Evolutionary conservation across 208 protist genomes (phyloP), one percentile per base, ranked within the genome.

Genomic region (Trypanosoma lewisi): DNA sequence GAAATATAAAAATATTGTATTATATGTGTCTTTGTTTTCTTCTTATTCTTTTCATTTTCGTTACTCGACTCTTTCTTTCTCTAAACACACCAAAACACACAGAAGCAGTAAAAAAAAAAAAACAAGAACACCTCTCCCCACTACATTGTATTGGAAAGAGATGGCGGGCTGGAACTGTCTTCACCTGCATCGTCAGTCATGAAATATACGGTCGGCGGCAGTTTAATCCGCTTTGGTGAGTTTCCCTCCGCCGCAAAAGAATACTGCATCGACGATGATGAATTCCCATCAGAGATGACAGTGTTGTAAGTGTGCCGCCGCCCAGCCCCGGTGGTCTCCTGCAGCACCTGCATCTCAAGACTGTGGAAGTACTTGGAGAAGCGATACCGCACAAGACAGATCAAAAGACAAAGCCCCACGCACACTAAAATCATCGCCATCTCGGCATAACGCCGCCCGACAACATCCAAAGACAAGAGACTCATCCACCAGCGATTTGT

Each of bases 281-380:
- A 23, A 14, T 21, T n/a, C 16, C 42, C 17, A 14, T n/a, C n/a
- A 14, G 16, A 19, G 17, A 3, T 31, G 9, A 12, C 31, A 2
- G 25, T 3, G 25, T 52, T 17, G 7, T 2, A 11, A 23, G n/a
- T 1, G 1, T 28, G 19, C 12, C 3, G 8, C 16, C 4, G 27
- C 4, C 23, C 48, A 31, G 48, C 14, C 3, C 8, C 23, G 17
- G 7, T 31, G 19, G 3, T 28, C 5, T 41, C 11, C 48, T 42
- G 47, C 33, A 12, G 4, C 19, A 23, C 25, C 12, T 42, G 23
- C 28, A 49, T 34, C 9, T 66, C 54, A 44, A 73, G 34, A 23
- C 28, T 45, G 2, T 33, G 7, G 23, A 48, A 67, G 27, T 77
- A 77, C 19, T 77, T 71, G 37, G 25, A 16, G 52, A 67, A 77